A percentile compares a stretch with the other conserved stretches of the same genome.
phyloP scores from a whole-genome alignment of 108 stramenopile species.

The Nannochloropsis gaditana region DNA sequence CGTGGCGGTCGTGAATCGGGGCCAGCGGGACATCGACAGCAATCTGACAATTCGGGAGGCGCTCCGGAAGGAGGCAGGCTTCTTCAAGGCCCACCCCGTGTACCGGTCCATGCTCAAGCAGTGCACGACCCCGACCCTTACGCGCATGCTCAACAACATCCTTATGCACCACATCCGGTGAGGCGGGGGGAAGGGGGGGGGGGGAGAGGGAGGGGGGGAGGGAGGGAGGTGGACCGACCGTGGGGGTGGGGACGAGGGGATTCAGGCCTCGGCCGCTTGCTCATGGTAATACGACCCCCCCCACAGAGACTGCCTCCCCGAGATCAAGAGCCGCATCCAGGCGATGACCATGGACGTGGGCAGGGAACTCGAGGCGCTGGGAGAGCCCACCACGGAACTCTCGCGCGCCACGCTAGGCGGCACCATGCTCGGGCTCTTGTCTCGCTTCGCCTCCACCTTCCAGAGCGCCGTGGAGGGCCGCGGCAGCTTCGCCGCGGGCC shows the following conservation, averaged over 20 bases:
- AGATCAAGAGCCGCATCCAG: slow-evolving; percentile 78
- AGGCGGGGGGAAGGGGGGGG: not conserved
- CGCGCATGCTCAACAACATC: slow-evolving; percentile 64
- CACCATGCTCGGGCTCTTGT: slow-evolving; percentile 71
- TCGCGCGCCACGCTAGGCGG: slow-evolving; percentile 62
- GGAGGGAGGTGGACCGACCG: not conserved
- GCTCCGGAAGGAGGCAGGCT: slow-evolving; percentile 77
- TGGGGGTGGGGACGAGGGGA: not conserved
- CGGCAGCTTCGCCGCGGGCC: slow-evolving; percentile 65
- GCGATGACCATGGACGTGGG: slow-evolving; percentile 40
- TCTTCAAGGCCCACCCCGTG: slow-evolving; percentile 81
- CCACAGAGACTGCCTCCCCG: slow-evolving; percentile 74
- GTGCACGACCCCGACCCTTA: slow-evolving; percentile 33
- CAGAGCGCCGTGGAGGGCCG: slow-evolving; percentile 42
- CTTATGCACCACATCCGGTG: slow-evolving; percentile 90
- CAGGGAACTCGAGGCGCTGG: slow-evolving; percentile 46
- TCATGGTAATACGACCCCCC: not conserved
- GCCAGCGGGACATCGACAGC: slow-evolving; percentile 85
- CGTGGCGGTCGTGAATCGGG: slow-evolving; percentile 91
- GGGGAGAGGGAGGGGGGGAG: not conserved
- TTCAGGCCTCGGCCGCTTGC: not conserved
- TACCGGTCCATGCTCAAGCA: slow-evolving; percentile 57
- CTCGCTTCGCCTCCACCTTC: slow-evolving; percentile 73
- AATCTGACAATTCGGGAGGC: slow-evolving; percentile 72
- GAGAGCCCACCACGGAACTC: slow-evolving; percentile 46